Evolutionary conservation across 345 rosid genomes (phyloP), one percentile per base, ranked within the genome.

Genomic region (Salix viminalis): DNA sequence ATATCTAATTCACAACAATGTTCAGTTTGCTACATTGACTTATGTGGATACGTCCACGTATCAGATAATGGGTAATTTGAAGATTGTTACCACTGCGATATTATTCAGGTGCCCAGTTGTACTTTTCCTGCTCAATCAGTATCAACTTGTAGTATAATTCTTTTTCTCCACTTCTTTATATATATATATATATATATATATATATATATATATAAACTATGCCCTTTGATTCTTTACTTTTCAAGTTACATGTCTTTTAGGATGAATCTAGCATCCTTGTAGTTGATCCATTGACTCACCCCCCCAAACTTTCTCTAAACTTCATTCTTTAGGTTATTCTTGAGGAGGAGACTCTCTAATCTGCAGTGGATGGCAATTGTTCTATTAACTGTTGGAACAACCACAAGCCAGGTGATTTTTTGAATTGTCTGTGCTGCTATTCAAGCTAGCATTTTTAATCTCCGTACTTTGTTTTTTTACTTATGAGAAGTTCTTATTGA

Each of bases 61-160:
- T 82, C 98, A 96, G 87, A 96, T 96, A 42, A 92, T 96, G 98
- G 98, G 99, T 7, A 96, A 96, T 86, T 81, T 96, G 79, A 96
- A 96, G 97, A 92, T 96, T 82, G 95, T 96, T 32, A 90, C 98
- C 54, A 94, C 99, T 48, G 98, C 89, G 50, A 82, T 96, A 69
- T 82, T 96, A 19, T 96, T 93, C 84, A 96, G 99, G 99, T 96
- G 39, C 24, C 6, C 67, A 10, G 9, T 37, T 34, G 5, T 34
- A 34, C 37, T 34, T 34, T 34, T 34, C 37, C 37, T 34, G 37
- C 37, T 34, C 37, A 34, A 34, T 34, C 37, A 34, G 7, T 34
- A 34, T 34, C 37, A 34, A 34, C 37, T 34, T 34, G 37, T 4
- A 34, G 37, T 34, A 34, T 34, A 34, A 34, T 34, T 34, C 6